Conservation (phyloP, 164 flowering plant species). For the Litsea cubeba region DNA sequence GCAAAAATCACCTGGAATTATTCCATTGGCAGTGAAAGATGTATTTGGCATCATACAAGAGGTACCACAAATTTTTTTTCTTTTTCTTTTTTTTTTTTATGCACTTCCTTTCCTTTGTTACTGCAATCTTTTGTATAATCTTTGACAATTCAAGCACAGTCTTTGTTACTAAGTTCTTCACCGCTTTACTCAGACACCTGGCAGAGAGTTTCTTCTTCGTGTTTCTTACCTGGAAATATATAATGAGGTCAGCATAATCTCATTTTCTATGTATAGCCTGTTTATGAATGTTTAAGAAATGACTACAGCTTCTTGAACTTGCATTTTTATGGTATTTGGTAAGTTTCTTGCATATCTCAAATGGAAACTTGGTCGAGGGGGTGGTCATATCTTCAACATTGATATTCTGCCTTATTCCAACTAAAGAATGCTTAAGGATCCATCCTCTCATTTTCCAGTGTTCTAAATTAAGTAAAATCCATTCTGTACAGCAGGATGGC, state of each 20-base stretch:
- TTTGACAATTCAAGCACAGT: too few species aligned
- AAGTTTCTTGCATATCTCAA: background rate
- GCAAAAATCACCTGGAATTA: constrained; percentile 78
- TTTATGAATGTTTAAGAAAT: background rate
- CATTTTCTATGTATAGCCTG: background rate
- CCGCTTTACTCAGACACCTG: constrained; percentile 44
- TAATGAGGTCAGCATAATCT: constrained; percentile 57
- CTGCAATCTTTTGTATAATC: too few species aligned
- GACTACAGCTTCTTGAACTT: too few species aligned
- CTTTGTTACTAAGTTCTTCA: too few species aligned
- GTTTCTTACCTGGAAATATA: constrained; percentile 82
- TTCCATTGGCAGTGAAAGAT: constrained; percentile 81
- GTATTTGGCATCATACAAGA: constrained; percentile 80
- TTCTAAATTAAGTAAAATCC: too few species aligned
- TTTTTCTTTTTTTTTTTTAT: background rate
- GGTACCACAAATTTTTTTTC: constrained; percentile 22
- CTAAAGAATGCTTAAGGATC: too few species aligned
- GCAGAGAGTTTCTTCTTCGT: constrained; percentile 74
- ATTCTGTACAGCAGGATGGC: too few species aligned
- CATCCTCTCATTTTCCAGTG: too few species aligned
- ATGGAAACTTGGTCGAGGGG: too few species aligned
- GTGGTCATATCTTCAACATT: too few species aligned
- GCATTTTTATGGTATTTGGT: too few species aligned
- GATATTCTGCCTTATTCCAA: too few species aligned
- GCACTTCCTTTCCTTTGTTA: constrained; percentile 4